A percentile compares a stretch with the other conserved stretches of the same genome.
These are phyloP conservation scores for Trichophyton verrucosum DNA, from an alignment of 2,329 filamentous ascomycete genomes.

Conservation along the genomic window DNA sequence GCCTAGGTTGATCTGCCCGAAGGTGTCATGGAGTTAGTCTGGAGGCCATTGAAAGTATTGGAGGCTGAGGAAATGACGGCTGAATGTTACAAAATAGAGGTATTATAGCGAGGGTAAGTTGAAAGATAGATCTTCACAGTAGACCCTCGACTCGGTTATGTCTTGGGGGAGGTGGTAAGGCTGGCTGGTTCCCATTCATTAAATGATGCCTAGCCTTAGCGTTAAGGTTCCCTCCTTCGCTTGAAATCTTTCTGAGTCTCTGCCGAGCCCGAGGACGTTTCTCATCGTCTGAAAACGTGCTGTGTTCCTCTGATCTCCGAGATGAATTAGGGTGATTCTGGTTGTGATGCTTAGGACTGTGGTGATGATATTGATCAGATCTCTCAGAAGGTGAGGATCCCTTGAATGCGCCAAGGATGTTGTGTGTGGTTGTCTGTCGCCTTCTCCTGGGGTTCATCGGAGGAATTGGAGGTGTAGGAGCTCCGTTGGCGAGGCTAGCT, in stretches of 20 bases:
- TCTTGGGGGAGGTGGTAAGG: constrained; percentile 21
- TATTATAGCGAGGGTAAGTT: constrained; percentile 6
- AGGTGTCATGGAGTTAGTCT: background rate
- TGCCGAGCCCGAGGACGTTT: constrained; percentile 28
- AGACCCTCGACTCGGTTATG: constrained; percentile 25
- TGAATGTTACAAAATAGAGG: background rate
- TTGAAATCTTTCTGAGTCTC: constrained; percentile 37
- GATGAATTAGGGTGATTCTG: background rate
- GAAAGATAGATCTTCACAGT: constrained; percentile 21
- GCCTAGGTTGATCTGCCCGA: background rate
- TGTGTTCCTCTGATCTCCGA: constrained; percentile 24
- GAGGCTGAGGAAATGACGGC: background rate
- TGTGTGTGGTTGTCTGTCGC: constrained; percentile 35
- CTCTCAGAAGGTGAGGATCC: constrained; percentile 19
- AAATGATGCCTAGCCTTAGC: constrained; percentile 33
- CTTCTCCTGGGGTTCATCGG: constrained; percentile 49
- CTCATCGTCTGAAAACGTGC: constrained; percentile 32
- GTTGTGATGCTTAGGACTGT: background rate
- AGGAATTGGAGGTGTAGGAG: constrained; percentile 40
- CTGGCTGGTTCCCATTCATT: constrained; percentile 20
- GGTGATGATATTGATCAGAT: constrained; percentile 19
- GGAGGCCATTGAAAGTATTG: background rate
- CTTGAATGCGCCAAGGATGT: constrained; percentile 28
- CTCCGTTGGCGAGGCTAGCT: constrained; percentile 42
- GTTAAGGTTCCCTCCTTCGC: constrained; percentile 39